Conservation (phyloP, 306 rosid species). For the Vigna hirtella region DNA sequence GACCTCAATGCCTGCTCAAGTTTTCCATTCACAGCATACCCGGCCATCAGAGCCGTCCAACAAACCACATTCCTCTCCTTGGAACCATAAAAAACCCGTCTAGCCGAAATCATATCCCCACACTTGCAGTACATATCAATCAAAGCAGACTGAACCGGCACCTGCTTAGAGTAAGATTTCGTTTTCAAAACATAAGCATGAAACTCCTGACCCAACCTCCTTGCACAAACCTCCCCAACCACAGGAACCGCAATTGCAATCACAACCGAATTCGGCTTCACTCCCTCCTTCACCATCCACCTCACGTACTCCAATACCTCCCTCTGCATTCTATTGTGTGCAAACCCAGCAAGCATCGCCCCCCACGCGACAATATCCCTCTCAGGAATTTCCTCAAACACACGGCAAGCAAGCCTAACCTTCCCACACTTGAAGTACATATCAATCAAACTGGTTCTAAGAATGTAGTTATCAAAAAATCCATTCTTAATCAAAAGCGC, state of each 20-base stretch:
- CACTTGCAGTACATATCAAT: constrained; percentile 93
- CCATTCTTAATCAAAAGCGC: constrained; percentile 82
- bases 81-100: constrained; percentile 71
- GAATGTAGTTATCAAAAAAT: constrained; percentile 58
- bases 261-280: constrained; percentile 67
- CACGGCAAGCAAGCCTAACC: constrained; percentile 59
- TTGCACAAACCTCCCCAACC: constrained; percentile 62
- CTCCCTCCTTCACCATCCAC: constrained; percentile 68
- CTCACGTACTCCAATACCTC: constrained; percentile 72
- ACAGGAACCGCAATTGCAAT: constrained; percentile 68
- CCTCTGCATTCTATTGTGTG: constrained; percentile 66
- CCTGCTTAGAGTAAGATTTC: constrained; percentile 58
- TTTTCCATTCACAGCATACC: constrained; percentile 74
- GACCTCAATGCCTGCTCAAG: constrained; percentile 80
- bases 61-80: constrained; percentile 75
- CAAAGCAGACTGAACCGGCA: constrained; percentile 73
- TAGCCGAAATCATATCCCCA: constrained; percentile 68
- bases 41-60: constrained; percentile 89
- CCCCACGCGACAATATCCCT: constrained; percentile 82
- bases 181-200: constrained; percentile 82
- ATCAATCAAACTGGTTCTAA: constrained; percentile 71
- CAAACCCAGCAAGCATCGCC: constrained; percentile 71
- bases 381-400: constrained; percentile 69
- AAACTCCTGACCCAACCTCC: constrained; percentile 67
- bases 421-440: constrained; percentile 82